phyloP scores from a whole-genome alignment of 768 basidiomycete species.

The Zangia roseola region DNA sequence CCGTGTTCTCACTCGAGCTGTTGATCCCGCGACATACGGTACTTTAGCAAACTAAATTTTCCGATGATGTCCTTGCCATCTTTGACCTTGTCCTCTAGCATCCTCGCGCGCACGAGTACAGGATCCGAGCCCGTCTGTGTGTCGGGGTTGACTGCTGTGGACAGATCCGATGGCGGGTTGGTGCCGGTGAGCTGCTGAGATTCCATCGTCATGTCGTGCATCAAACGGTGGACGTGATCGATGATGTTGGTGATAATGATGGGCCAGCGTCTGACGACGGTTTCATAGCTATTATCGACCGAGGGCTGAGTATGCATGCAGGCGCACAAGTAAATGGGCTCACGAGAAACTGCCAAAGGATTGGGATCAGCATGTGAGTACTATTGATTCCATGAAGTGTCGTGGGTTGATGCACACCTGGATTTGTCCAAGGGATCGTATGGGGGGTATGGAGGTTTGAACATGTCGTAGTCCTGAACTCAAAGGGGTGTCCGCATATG shows the following conservation, averaged over 20 bases:
- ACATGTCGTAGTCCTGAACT: conserved; percentile 26
- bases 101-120: conserved; percentile 18
- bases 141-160: too few species aligned
- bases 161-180: too few species aligned
- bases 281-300: conserved; percentile 57
- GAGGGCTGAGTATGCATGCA: neutral
- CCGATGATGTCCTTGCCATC: conserved; percentile 82
- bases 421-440: conserved; percentile 72
- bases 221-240: conserved; percentile 68
- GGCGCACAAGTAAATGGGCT: conserved; percentile 15
- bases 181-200: conserved; percentile 21
- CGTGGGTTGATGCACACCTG: conserved; percentile 42
- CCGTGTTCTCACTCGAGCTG: conserved; percentile 53
- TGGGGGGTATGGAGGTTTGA: conserved; percentile 58
- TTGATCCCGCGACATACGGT: conserved; percentile 82
- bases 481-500: neutral
- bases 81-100: conserved; percentile 45
- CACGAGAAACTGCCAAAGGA: conserved; percentile 59
- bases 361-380: neutral
- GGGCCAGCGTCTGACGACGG: conserved; percentile 78
- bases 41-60: conserved; percentile 74
- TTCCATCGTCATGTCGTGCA: conserved; percentile 57
- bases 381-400: too few species aligned
- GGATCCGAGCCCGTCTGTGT: neutral
- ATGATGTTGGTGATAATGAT: conserved; percentile 81